Evolutionary conservation across 352 stramenopile species (phyloP), one percentile per base, ranked within the genome.

Genomic region (Globisporangium nodosum): DNA sequence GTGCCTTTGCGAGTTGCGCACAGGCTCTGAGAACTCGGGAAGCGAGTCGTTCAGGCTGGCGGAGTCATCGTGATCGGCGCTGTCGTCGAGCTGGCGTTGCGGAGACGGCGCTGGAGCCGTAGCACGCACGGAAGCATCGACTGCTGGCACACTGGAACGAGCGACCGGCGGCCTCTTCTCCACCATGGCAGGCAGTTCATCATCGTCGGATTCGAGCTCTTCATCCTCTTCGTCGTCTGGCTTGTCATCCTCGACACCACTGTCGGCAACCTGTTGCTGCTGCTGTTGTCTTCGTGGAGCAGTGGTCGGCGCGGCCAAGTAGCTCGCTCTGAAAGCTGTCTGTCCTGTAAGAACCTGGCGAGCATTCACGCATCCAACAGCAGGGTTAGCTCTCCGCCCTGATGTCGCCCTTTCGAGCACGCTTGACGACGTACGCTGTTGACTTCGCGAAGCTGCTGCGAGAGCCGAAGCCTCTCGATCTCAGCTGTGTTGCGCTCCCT

Each of bases 401-500:
- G 8, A 0, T 42, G 9, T 16, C 35, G 27, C 15, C 5, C 27
- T 11, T 3, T 24, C 31, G 31, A 18, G 52, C 27, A n/a, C 16
- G 37, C 18, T 13, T 20, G 27, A 5, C 0, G 20, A 60, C 74
- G 54, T 71, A 89, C 78, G 58, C 77, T 77, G 52, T 91, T 88
- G 33, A 89, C 72, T 69, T 91, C 75, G 3, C 74, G 78, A 24
- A 91, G 73, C 33, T 73, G 73, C 52, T 89, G 81, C 3, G 81
- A 85, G 47, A 89, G 66, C 4, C 67, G 63, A 3, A 88, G 66
- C 50, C 86, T 89, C 56, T 88, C 78, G 21, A 88, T 63, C 66
- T 88, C 75, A 3, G 65, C 77, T 20, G 73, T 56, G 47, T 88
- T 88, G 30, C 63, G 74, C 49, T 88, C 67, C 5, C 69, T 51